Percentiles rank a stretch among this genome's conserved stretches.
phyloP scores from a whole-genome alignment of 495 filamentous ascomycete genomes.

The Neurospora hispaniola region DNA sequence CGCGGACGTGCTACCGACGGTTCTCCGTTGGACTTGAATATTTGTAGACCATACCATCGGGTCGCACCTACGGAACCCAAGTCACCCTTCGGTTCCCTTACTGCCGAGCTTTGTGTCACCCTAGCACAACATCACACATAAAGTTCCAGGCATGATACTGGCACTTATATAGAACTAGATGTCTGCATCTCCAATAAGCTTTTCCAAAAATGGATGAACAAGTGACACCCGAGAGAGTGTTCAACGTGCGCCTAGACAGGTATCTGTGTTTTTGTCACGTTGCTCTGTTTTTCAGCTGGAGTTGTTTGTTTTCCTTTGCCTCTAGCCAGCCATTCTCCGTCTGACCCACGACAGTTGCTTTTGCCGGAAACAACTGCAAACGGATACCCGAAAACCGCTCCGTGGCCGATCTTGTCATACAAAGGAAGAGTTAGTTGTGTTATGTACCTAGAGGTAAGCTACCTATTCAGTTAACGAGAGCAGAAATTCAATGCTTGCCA shows the following conservation, averaged over 20 bases:
- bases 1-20: background rate
- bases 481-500: background rate
- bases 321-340: background rate
- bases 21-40: background rate
- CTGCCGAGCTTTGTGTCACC: background rate
- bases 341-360: background rate
- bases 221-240: background rate
- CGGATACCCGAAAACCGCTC: background rate
- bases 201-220: background rate
- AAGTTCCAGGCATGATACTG: background rate
- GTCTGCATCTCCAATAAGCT: background rate
- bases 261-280: background rate
- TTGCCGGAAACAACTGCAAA: background rate
- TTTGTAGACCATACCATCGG: background rate
- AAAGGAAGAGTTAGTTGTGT: background rate
- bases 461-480: too few relatives aligned
- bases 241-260: background rate
- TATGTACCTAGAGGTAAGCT: too few relatives aligned
- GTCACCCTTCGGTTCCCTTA: background rate
- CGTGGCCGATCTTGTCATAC: background rate
- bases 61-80: background rate
- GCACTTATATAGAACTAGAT: background rate
- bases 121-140: background rate
- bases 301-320: background rate
- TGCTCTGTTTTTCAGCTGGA: background rate